Percentiles rank a stretch among this genome's conserved stretches.
Evolutionary conservation across 169 alveolate species (phyloP).

Genomic region (Perkinsus olseni): DNA sequence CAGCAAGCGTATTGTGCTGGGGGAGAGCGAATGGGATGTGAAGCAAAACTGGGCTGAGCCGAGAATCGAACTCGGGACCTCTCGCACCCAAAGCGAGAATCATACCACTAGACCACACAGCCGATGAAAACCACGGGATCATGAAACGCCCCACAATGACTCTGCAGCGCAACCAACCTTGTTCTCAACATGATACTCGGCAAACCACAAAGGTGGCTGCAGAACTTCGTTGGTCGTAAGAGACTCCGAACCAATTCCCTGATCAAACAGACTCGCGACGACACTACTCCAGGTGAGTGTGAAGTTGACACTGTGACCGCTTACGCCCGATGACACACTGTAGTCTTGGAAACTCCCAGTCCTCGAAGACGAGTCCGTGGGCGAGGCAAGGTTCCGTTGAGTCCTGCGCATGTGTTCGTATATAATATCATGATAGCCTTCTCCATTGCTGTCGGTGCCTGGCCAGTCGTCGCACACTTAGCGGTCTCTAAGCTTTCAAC

Average conservation of each 20-base stretch:
- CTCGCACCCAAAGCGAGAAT: constrained; percentile 96
- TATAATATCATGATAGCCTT: neutral
- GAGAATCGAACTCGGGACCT: constrained; percentile 97
- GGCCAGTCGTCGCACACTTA: neutral
- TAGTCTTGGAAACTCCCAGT: neutral
- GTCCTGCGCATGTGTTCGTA: neutral
- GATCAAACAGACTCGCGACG: neutral
- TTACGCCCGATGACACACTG: neutral
- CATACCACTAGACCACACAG: constrained; percentile 94
- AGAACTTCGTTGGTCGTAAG: neutral
- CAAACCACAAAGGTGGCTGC: neutral
- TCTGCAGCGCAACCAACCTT: too few species aligned
- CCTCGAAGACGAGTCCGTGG: neutral
- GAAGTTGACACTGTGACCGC: too few species aligned
- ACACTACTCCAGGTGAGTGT: too few species aligned
- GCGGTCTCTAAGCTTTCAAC: neutral
- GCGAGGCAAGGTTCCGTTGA: neutral
- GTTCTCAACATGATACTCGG: neutral
- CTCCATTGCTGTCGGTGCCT: neutral
- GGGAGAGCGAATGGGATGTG: too few species aligned
- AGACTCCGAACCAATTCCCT: neutral
- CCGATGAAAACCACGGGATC: too few species aligned
- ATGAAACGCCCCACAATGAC: too few species aligned
- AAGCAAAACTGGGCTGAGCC: constrained; percentile 66
- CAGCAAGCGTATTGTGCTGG: too few species aligned